A percentile compares a stretch with the other conserved stretches of the same genome.
Conservation (phyloP, 1,284 basidiomycete species). For the Agroathelia rolfsii region DNA sequence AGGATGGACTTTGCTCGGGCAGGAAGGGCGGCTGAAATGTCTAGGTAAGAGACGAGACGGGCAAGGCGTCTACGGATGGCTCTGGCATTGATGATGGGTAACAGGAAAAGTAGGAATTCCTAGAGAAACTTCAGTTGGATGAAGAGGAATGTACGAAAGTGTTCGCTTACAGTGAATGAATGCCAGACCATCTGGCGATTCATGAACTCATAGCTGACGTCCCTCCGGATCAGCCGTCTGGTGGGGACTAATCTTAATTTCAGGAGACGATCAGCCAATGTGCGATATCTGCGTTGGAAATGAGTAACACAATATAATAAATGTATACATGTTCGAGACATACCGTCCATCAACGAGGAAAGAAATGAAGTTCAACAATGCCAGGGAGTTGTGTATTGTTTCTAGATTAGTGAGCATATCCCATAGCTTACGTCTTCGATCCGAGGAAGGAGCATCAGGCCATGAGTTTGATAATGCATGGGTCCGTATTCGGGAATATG, state of each 20-base stretch:
- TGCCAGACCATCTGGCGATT: conserved; percentile 99
- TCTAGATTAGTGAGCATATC: conserved; percentile 61
- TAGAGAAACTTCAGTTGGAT: conserved; percentile 22
- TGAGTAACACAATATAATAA: conserved; percentile 4
- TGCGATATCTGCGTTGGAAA: conserved; percentile 59
- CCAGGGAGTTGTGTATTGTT: conserved; percentile 47
- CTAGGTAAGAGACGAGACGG: conserved; percentile 24
- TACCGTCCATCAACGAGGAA: conserved; percentile 86
- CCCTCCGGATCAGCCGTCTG: conserved; percentile 59
- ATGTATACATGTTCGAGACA: conserved; percentile 17
- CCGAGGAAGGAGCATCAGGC: conserved; percentile 80
- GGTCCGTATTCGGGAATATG: conserved; percentile 62
- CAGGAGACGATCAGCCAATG: conserved; percentile 77
- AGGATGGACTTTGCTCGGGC: conserved; percentile 18
- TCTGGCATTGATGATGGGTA: conserved; percentile 75
- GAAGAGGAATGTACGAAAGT: conserved; percentile 1
- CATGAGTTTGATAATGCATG: conserved; percentile 79
- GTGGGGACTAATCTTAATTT: conserved; percentile 72
- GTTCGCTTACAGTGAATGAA: conserved; percentile 76
- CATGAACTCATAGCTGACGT: conserved; percentile 98
- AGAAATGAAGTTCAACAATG: conserved; percentile 68
- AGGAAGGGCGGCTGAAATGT: conserved; percentile 29
- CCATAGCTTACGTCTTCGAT: conserved; percentile 72
- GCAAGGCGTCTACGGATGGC: conserved; percentile 49
- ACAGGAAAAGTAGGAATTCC: conserved; percentile 92